Conservation (phyloP, 768 basidiomycete genomes). For the Cubamyces lactineus region DNA sequence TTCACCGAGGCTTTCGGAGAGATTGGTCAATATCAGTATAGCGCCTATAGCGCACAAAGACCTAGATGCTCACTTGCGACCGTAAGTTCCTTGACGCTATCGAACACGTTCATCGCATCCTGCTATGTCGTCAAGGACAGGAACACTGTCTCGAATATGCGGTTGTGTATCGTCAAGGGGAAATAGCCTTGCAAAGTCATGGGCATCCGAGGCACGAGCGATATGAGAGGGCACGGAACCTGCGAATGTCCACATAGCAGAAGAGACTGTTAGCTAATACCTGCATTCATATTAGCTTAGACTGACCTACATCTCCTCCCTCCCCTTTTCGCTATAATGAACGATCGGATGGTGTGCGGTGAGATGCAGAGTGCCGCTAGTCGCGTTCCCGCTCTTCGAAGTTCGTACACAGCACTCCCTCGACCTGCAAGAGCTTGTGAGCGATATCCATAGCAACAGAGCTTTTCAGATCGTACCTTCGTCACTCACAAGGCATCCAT, state of each 20-base stretch:
- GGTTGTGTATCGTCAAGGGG: slow-evolving; percentile 81
- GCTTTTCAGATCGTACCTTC: slow-evolving; percentile 47
- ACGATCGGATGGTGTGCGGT: slow-evolving; percentile 97
- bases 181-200: slow-evolving; percentile 79
- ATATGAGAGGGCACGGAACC: slow-evolving; percentile 94
- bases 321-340: slow-evolving; percentile 59
- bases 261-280: slow-evolving; percentile 27
- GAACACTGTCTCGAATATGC: slow-evolving; percentile 86
- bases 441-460: neutral
- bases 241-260: slow-evolving; percentile 34
- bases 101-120: slow-evolving; percentile 88
- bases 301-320: slow-evolving; percentile 89
- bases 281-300: slow-evolving; percentile 6
- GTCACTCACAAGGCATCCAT: slow-evolving; percentile 81
- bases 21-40: neutral
- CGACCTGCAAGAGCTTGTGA: slow-evolving; percentile 52
- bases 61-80: slow-evolving; percentile 66
- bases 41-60: neutral
- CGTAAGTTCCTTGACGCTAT: slow-evolving; percentile 91
- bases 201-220: slow-evolving; percentile 84
- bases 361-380: slow-evolving; percentile 81
- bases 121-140: slow-evolving; percentile 65
- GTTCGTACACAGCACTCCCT: slow-evolving; percentile 66
- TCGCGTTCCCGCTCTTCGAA: slow-evolving; percentile 62
- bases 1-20: slow-evolving; percentile 72